These are phyloP conservation scores for Trametes sanguinea DNA, from an alignment of 768 basidiomycete species.

Conservation along the genomic window DNA sequence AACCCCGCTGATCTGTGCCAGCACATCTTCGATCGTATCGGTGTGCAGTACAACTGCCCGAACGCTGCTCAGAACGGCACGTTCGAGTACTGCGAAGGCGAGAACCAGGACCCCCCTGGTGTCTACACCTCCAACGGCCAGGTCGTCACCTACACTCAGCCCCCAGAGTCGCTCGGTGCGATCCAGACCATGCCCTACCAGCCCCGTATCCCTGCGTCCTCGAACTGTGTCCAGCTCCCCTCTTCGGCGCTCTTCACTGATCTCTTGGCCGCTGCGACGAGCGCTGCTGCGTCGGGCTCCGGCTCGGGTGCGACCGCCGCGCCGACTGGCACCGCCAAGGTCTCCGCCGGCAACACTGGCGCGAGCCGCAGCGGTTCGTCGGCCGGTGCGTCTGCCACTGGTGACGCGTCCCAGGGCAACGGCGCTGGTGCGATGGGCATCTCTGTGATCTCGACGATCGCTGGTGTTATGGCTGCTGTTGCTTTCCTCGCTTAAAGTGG, in stretches of 20 bases:
- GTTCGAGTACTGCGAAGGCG: conserved; percentile 68
- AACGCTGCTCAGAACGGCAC: conserved; percentile 56
- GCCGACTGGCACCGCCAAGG: conserved; percentile 23
- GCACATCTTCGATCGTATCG: conserved; percentile 76
- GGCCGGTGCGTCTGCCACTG: conserved; percentile 19
- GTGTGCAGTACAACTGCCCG: conserved; percentile 74
- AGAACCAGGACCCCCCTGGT: conserved; percentile 65
- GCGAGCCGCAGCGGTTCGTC: conserved; percentile 12
- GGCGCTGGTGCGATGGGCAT: conserved; percentile 27
- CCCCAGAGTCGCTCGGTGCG: conserved; percentile 48
- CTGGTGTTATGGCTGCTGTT: conserved; percentile 38
- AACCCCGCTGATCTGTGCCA: conserved; percentile 59
- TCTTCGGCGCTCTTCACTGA: conserved; percentile 40
- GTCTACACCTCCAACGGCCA: conserved; percentile 44
- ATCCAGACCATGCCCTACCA: conserved; percentile 48
- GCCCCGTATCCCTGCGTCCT: conserved; percentile 41
- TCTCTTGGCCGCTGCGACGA: conserved; percentile 17
- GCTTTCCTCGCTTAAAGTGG: conserved; percentile 36
- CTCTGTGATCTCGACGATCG: conserved; percentile 35
- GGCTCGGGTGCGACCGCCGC: conserved; percentile 15
- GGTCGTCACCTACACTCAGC: conserved; percentile 48
- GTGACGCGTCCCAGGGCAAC: conserved; percentile 18
- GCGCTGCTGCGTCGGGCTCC: conserved; percentile 12
- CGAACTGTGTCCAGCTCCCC: conserved; percentile 44
- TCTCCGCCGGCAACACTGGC: conserved; percentile 9